phyloP scores from a whole-genome alignment of 164 flowering plant genomes.

The Magnolia officinalis region DNA sequence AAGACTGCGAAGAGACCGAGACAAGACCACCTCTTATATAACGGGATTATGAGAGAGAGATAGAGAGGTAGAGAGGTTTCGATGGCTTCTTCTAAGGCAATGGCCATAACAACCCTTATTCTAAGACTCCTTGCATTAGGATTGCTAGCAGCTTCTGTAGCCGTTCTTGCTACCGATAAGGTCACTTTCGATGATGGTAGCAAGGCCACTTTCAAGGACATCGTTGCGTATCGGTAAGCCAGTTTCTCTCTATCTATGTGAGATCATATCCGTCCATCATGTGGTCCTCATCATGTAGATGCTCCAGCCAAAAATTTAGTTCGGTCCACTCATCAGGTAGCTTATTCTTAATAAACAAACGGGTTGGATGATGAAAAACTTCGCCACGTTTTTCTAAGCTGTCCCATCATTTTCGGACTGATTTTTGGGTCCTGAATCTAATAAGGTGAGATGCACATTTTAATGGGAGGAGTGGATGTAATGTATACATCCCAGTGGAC shows the following conservation, averaged over 20 bases:
- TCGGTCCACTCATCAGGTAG: too few species aligned
- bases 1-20: slow-evolving; percentile 7
- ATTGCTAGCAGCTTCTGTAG: slow-evolving; percentile 16
- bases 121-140: slow-evolving; percentile 16
- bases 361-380: too few species aligned
- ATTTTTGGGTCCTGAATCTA: too few species aligned
- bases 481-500: too few species aligned
- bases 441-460: too few species aligned
- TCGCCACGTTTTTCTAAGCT: too few species aligned
- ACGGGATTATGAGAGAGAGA: not conserved
- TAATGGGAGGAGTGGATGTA: too few species aligned
- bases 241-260: not conserved
- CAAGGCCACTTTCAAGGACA: slow-evolving; percentile 22
- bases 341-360: too few species aligned
- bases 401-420: too few species aligned
- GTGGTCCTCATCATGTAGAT: too few species aligned
- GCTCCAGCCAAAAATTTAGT: too few species aligned
- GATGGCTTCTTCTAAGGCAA: slow-evolving; percentile 10
- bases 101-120: not conserved
- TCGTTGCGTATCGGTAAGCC: slow-evolving; percentile 24
- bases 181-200: slow-evolving; percentile 8
- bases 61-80: not conserved
- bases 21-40: not conserved
- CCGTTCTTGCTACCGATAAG: slow-evolving; percentile 17
- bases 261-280: not conserved